Conservation (phyloP, 2,329 filamentous ascomycete species). For the Penicillium oxalicum region DNA sequence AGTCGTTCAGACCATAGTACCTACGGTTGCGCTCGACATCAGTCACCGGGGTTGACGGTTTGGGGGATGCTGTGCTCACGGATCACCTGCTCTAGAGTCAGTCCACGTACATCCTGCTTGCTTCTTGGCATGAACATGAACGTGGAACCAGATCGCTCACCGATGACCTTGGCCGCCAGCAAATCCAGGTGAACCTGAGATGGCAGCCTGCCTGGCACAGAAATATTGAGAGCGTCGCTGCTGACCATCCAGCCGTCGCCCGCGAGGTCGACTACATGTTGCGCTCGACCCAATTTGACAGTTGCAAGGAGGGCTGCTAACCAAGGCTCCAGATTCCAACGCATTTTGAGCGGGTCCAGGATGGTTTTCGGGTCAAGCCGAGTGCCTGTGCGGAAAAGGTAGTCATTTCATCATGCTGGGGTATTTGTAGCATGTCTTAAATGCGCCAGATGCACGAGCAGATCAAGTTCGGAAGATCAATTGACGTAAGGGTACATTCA, state of each 20-base stretch:
- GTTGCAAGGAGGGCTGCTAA: constrained; percentile 15
- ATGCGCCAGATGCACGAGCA: too few relatives aligned
- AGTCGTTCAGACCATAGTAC: constrained; percentile 54
- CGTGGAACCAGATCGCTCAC: constrained; percentile 26
- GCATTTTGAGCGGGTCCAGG: constrained; percentile 13
- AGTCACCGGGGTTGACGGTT: background rate
- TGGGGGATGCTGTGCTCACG: constrained; percentile 20
- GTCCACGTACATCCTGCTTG: too few relatives aligned
- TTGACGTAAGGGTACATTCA: too few relatives aligned
- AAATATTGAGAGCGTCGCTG: constrained; percentile 45
- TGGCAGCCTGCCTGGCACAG: constrained; percentile 50
- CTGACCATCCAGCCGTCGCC: constrained; percentile 42
- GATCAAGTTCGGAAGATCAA: too few relatives aligned
- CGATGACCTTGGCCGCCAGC: constrained; percentile 48
- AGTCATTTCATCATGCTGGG: too few relatives aligned
- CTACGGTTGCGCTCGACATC: constrained; percentile 13
- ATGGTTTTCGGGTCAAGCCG: too few relatives aligned
- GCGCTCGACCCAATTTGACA: constrained; percentile 13
- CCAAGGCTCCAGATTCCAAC: constrained; percentile 10
- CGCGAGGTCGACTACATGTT: constrained; percentile 39
- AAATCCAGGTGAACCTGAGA: constrained; percentile 58
- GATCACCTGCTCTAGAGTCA: constrained; percentile 25
- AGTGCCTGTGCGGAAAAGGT: too few relatives aligned
- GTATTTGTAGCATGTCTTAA: too few relatives aligned
- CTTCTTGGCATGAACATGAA: too few relatives aligned